A percentile compares a stretch with the other conserved stretches of the same genome.
phyloP scores from a whole-genome alignment of 129 eudicot genomes.

The Tagetes patula region DNA sequence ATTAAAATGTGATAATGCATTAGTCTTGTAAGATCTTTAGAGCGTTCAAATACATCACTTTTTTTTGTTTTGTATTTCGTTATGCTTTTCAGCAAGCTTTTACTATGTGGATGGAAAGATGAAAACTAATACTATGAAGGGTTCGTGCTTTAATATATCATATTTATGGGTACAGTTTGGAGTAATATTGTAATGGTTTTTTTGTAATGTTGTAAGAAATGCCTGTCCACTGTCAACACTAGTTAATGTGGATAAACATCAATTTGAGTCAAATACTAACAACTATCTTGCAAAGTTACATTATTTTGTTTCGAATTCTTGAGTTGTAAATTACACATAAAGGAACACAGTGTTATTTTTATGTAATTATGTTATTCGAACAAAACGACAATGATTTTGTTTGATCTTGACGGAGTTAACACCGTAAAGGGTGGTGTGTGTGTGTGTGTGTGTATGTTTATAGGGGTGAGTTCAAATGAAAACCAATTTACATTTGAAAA shows the following conservation, averaged over 20 bases:
- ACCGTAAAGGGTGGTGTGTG: background rate
- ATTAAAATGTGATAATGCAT: background rate
- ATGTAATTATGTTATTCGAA: too few species aligned
- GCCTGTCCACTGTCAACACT: constrained; percentile 1
- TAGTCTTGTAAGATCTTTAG: background rate
- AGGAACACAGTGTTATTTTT: too few species aligned
- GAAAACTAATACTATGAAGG: constrained; percentile 1
- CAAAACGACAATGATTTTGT: too few species aligned
- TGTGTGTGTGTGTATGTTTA: background rate
- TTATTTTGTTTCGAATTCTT: background rate
- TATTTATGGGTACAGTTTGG: background rate
- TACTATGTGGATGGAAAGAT: background rate
- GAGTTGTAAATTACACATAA: background rate
- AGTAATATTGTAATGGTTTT: constrained; percentile 1
- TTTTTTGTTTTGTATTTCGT: background rate
- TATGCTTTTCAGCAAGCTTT: background rate
- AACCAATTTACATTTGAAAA: too few species aligned
- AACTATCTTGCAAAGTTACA: background rate
- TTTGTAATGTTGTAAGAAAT: background rate
- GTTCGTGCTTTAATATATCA: constrained; percentile 1
- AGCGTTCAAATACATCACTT: background rate
- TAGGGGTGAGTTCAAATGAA: too few species aligned
- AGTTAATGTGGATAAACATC: constrained; percentile 6
- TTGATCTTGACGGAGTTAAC: too few species aligned
- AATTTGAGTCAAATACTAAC: background rate